phyloP scores from a whole-genome alignment of 2,329 filamentous ascomycete genomes.

The Lizonia empirigonia region DNA sequence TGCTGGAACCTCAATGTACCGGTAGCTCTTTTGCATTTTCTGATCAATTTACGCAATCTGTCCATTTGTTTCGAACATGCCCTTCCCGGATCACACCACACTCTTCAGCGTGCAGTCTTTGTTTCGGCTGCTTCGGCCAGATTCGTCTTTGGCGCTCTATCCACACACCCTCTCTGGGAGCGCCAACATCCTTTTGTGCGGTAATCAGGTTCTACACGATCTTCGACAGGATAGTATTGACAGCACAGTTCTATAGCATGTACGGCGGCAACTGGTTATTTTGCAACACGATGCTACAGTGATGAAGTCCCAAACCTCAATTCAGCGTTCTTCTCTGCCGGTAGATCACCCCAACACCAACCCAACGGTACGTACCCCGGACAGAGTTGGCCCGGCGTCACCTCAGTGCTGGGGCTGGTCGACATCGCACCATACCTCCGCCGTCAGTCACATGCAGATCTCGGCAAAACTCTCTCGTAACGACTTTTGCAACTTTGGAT shows the following conservation, averaged over 20 bases:
- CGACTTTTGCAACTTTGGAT: constrained; percentile 20
- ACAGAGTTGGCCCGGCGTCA: constrained; percentile 25
- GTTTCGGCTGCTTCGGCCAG: too few species aligned
- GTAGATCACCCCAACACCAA: not conserved
- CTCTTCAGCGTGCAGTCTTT: too few species aligned
- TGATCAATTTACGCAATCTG: constrained; percentile 8
- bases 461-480: constrained; percentile 31
- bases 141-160: too few species aligned
- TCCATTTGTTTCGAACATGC: not conserved
- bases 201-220: not conserved
- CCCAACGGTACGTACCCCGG: constrained; percentile 15
- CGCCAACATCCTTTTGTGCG: not conserved
- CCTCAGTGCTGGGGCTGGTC: constrained; percentile 10
- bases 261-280: not conserved
- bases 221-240: not conserved
- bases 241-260: not conserved
- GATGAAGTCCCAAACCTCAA: not conserved
- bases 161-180: not conserved
- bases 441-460: constrained; percentile 32
- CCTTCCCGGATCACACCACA: not conserved
- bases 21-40: too few species aligned
- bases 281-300: not conserved
- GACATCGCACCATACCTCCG: constrained; percentile 10
- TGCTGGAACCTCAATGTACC: constrained; percentile 1
- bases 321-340: not conserved